Conservation (phyloP, 139 green algal genomes). For the Micractinium conductrix region DNA sequence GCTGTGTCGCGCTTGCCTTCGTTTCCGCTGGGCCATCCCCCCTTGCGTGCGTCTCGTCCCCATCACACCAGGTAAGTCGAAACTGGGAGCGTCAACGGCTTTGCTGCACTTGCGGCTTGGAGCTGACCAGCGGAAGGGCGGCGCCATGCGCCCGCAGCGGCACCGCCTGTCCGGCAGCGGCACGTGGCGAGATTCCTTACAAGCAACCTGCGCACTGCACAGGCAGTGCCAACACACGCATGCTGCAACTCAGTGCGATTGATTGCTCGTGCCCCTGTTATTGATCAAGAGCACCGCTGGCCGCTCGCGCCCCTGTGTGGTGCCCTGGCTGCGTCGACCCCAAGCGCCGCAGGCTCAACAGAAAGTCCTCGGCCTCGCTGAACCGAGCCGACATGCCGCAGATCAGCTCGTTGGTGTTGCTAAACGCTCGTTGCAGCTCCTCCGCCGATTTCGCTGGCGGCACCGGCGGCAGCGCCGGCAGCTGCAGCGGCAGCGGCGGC, state of each 20-base stretch:
- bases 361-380: neutral
- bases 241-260: too few species aligned
- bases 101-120: slow-evolving; percentile 10
- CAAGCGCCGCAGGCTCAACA: slow-evolving; percentile 4
- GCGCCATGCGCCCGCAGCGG: neutral
- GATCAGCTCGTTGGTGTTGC: neutral
- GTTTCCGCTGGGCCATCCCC: too few species aligned
- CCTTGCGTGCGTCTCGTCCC: too few species aligned
- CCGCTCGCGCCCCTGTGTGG: too few species aligned
- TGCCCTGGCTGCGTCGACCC: too few species aligned
- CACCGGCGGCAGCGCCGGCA: neutral
- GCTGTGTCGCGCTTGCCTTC: too few species aligned
- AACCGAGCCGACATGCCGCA: slow-evolving; percentile 21
- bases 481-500: neutral
- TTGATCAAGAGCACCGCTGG: too few species aligned
- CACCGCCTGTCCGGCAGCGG: too few species aligned
- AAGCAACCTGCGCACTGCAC: neutral
- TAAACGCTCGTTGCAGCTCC: neutral
- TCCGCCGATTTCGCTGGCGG: neutral
- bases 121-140: neutral
- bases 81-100: neutral
- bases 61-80: too few species aligned
- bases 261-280: too few species aligned
- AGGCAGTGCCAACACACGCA: neutral
- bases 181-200: too few species aligned